phyloP scores from a whole-genome alignment of 176 grass and related monocot genomes.

The Aechmea fasciata region DNA sequence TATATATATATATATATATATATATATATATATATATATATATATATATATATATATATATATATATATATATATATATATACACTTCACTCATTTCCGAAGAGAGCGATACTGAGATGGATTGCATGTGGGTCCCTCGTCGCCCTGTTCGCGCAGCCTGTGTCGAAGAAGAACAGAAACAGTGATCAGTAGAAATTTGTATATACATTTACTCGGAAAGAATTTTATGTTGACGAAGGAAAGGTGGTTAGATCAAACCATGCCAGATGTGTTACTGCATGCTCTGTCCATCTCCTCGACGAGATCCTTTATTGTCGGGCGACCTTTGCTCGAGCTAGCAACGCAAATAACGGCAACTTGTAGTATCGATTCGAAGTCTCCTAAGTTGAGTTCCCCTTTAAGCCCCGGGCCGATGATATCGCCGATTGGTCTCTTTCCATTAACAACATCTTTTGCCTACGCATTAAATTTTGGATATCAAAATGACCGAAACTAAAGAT shows the following conservation, averaged over 20 bases:
- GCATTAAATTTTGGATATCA: not conserved
- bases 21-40: too few relatives aligned
- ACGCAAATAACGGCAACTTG: conserved; percentile 40
- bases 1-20: too few relatives aligned
- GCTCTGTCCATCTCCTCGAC: conserved; percentile 45
- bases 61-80: too few relatives aligned
- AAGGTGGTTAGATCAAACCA: conserved; percentile 22
- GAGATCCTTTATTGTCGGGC: conserved; percentile 40
- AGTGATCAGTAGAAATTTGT: not conserved
- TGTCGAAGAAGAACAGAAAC: not conserved
- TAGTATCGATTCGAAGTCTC: conserved; percentile 40
- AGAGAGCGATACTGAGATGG: too few relatives aligned
- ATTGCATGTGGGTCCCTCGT: too few relatives aligned
- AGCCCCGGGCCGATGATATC: conserved; percentile 44
- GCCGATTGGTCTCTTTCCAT: conserved; percentile 30
- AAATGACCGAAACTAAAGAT: not conserved
- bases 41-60: too few relatives aligned
- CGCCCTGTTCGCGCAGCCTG: not conserved
- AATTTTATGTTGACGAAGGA: not conserved
- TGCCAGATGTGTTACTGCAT: conserved; percentile 23
- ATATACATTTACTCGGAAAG: not conserved
- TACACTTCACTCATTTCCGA: too few relatives aligned
- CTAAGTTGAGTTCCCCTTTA: conserved; percentile 35
- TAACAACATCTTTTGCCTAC: conserved; percentile 48
- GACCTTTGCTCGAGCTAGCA: conserved; percentile 39